A percentile compares a stretch with the other conserved stretches of the same genome.
These are phyloP conservation scores for Ophiorrhiza pumila DNA, from an alignment of 257 asterid genomes.

Conservation along the genomic window DNA sequence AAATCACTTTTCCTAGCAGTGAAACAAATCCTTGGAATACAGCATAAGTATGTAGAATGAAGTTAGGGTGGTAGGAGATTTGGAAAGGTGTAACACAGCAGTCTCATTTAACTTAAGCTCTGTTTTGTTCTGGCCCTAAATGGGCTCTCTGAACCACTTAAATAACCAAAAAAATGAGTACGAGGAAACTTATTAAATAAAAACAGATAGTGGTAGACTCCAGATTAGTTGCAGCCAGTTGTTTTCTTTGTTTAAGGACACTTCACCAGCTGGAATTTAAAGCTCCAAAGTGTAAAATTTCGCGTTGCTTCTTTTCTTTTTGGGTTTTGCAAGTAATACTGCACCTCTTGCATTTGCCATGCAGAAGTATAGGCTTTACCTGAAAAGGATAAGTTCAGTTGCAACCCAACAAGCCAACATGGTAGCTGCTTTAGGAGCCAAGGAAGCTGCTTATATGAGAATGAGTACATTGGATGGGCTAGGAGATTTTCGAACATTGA, in stretches of 20 bases:
- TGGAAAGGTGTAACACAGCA: no score
- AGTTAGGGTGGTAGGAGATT: neutral
- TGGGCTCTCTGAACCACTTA: neutral
- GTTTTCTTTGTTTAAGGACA: neutral
- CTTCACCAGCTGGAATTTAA: neutral
- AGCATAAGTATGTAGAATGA: neutral
- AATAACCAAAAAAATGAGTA: no score
- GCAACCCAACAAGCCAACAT: slow-evolving; percentile 74
- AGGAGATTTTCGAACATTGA: slow-evolving; percentile 50
- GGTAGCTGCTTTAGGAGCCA: slow-evolving; percentile 71
- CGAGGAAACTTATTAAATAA: neutral
- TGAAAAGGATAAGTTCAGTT: slow-evolving; percentile 66
- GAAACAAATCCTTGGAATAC: neutral
- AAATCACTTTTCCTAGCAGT: neutral
- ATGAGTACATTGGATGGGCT: slow-evolving; percentile 57
- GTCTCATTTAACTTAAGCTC: neutral
- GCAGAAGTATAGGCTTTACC: slow-evolving; percentile 86
- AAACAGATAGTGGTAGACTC: neutral
- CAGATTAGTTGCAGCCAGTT: neutral
- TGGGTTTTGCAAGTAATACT: neutral
- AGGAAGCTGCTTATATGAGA: slow-evolving; percentile 65
- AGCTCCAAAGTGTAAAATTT: neutral
- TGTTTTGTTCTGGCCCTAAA: neutral
- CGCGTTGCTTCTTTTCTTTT: neutral
- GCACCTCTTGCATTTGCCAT: slow-evolving; percentile 7